phyloP scores from a whole-genome alignment of 352 stramenopile genomes.

The Globisporangium solare region DNA sequence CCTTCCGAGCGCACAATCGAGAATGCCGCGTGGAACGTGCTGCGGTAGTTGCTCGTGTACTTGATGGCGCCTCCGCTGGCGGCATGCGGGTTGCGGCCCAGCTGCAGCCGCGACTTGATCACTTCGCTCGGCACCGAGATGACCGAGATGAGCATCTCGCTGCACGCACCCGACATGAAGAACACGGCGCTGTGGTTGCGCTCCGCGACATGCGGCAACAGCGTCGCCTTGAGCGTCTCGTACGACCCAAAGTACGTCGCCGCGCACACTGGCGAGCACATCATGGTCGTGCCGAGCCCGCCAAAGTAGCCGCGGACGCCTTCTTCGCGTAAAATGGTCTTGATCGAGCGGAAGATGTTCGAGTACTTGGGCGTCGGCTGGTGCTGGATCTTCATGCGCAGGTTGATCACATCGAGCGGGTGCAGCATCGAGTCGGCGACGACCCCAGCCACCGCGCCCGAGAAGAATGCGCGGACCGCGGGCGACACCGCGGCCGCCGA shows the following conservation, averaged over 20 bases:
- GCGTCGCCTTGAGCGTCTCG: conserved; percentile 62
- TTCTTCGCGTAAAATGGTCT: conserved; percentile 71
- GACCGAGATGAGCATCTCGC: conserved; percentile 62
- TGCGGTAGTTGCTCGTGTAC: conserved; percentile 71
- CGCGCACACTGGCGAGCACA: conserved; percentile 65
- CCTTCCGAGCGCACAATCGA: conserved; percentile 69
- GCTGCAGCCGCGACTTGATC: conserved; percentile 75
- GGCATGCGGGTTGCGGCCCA: conserved; percentile 64
- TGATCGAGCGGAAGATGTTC: conserved; percentile 47
- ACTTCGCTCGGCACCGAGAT: conserved; percentile 77
- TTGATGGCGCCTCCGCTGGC: conserved; percentile 63
- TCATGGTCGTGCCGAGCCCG: conserved; percentile 65
- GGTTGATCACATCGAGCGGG: conserved; percentile 77
- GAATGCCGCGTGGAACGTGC: conserved; percentile 47
- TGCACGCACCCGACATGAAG: conserved; percentile 62
- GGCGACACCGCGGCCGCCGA: conserved; percentile 24
- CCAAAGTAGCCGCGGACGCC: conserved; percentile 69
- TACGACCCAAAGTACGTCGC: conserved; percentile 78
- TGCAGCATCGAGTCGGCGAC: conserved; percentile 75
- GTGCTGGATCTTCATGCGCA: conserved; percentile 81
- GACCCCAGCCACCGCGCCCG: conserved; percentile 62
- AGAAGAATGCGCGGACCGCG: conserved; percentile 55
- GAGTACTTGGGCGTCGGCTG: conserved; percentile 49
- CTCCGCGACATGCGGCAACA: conserved; percentile 35
- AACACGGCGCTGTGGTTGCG: conserved; percentile 54